Conservation (phyloP, 2,329 filamentous ascomycete genomes). For the Phaeosphaeria sp. region DNA sequence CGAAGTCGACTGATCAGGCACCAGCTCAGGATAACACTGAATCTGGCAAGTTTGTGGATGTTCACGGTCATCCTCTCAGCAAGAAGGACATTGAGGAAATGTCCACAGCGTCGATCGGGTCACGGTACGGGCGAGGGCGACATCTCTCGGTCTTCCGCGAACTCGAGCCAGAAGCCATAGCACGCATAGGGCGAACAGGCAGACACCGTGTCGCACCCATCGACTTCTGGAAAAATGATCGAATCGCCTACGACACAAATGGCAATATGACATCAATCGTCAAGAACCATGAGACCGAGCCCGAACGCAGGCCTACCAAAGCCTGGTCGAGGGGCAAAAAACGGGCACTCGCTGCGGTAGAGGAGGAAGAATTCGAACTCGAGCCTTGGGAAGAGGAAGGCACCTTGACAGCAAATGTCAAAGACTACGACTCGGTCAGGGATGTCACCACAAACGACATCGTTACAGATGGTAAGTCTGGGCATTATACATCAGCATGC, state of each 20-base stretch:
- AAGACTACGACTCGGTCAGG: conserved; percentile 67
- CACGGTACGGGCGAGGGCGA: conserved; percentile 43
- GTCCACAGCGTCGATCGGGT: conserved; percentile 39
- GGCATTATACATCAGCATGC: not conserved
- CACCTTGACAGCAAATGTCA: conserved; percentile 67
- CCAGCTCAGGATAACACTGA: conserved; percentile 12
- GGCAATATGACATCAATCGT: conserved; percentile 79
- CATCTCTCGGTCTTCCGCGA: conserved; percentile 44
- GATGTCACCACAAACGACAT: conserved; percentile 63
- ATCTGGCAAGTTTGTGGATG: conserved; percentile 39
- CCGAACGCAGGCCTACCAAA: conserved; percentile 42
- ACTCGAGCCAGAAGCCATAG: conserved; percentile 37
- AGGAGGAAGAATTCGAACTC: conserved; percentile 62
- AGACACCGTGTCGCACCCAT: conserved; percentile 79
- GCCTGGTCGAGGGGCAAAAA: conserved; percentile 35
- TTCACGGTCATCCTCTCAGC: conserved; percentile 39
- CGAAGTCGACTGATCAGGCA: conserved; percentile 13
- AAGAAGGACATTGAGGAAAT: conserved; percentile 43
- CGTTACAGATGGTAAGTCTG: conserved; percentile 48
- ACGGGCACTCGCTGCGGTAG: conserved; percentile 44
- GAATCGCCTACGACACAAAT: conserved; percentile 71
- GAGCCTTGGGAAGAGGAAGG: conserved; percentile 78
- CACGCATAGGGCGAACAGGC: conserved; percentile 66
- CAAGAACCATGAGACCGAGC: conserved; percentile 69
- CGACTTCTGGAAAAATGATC: conserved; percentile 87